Base-by-base conservation (phyloP, 2,329 filamentous ascomycete species). In the Trichoderma sp. region DNA sequence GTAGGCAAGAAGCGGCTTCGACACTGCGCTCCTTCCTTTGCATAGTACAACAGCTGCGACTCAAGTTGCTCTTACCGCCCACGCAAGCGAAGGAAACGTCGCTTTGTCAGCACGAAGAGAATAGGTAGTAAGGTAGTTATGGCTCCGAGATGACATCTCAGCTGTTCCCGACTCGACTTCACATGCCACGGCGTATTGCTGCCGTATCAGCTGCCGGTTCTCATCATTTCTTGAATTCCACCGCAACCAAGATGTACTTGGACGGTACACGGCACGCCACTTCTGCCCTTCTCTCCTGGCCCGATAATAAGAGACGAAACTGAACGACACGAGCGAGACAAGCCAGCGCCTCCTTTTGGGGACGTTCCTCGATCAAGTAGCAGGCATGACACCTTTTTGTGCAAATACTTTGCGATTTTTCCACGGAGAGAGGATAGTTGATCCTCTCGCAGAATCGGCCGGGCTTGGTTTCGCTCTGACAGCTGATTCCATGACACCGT, bases 91-190 rank as follows among this genome's bases (percentile, higher is more conserved):
- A 34, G 5, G 1, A 26, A 28, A 24, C 5, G 1, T 1, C 26
- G 43, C 55, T 58, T 58, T 58, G 55, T 58, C 55, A 58, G 26
- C 55, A 58, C 15, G 28, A 58, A 3, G 30, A 34, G 14, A 24
- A n/a, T n/a, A n/a, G n/a, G n/a, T n/a, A n/a, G n/a, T n/a, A n/a
- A n/a, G n/a, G n/a, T n/a, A n/a, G n/a, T n/a, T n/a, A n/a, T n/a
- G n/a, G n/a, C n/a, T n/a, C n/a, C n/a, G n/a, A n/a, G n/a, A n/a
- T n/a, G 41, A 5, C 3, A 30, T 14, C 15, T 3, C 39, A 59
- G 56, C 43, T 14, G n/a, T 17, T 10, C 26, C 41, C 24, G 21
- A 15, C 55, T 30, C 17, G 45, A 45, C 30, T 30, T 45, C 41
- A 45, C 41, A 56, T 56, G 52, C 52, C 21, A 26, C 52, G 43